Percentiles rank a stretch among this genome's conserved stretches.
Conservation (phyloP, 768 basidiomycete genomes). For the Lentinula raphanica region DNA sequence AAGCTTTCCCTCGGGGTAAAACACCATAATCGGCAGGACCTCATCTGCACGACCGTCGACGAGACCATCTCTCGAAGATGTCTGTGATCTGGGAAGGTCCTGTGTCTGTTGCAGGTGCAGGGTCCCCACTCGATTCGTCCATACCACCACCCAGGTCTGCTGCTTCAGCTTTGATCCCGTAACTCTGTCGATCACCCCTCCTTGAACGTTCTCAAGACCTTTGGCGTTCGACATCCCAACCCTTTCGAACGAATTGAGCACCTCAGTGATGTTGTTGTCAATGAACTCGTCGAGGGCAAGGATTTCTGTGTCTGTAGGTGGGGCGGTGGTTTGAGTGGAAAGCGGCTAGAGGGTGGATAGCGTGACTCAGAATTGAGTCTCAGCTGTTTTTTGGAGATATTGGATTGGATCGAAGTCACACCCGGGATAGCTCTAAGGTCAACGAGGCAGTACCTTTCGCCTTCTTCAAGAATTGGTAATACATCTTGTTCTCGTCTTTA, state of each 20-base stretch:
- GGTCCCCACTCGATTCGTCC: not conserved
- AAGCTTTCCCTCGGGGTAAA: conserved; percentile 12
- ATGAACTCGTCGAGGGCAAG: not conserved
- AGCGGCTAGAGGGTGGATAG: conserved; percentile 34
- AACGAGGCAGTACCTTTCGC: conserved; percentile 56
- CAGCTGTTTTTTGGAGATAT: too few relatives aligned
- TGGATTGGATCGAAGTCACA: too few relatives aligned
- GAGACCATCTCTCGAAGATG: not conserved
- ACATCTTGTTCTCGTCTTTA: not conserved
- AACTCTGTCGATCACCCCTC: not conserved
- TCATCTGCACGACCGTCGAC: not conserved
- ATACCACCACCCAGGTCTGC: not conserved
- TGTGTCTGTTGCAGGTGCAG: not conserved
- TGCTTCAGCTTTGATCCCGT: not conserved
- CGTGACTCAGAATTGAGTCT: too few relatives aligned
- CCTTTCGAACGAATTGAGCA: not conserved
- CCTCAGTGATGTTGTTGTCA: not conserved
- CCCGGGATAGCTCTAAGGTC: conserved; percentile 61
- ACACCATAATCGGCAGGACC: not conserved
- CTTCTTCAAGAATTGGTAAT: conserved; percentile 43
- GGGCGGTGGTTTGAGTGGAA: conserved; percentile 25
- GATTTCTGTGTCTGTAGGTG: not conserved
- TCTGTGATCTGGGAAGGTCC: not conserved
- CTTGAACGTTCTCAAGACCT: not conserved
- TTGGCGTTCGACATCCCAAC: conserved; percentile 1